Conservation (phyloP, 495 filamentous ascomycete genomes). For the Penicillium alfredii region DNA sequence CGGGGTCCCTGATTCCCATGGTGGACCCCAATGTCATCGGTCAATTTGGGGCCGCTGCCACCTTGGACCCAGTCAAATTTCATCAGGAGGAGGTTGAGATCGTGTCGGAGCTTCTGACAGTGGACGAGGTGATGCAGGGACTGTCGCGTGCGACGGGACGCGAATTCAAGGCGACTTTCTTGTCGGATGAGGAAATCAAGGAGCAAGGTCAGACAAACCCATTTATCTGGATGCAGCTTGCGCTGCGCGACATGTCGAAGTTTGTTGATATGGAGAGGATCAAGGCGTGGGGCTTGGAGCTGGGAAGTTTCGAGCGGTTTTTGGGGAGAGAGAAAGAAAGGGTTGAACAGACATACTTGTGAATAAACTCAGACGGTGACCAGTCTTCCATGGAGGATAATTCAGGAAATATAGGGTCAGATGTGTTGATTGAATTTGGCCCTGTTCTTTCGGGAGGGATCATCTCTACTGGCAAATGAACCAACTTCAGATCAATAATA, state of each 20-base stretch:
- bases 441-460: too few species aligned
- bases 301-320: constrained; percentile 34
- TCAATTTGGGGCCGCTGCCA: constrained; percentile 37
- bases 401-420: too few species aligned
- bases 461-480: too few species aligned
- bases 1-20: constrained; percentile 29
- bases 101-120: constrained; percentile 29
- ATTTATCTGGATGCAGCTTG: constrained; percentile 23
- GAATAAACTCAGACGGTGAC: too few species aligned
- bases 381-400: too few species aligned
- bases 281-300: constrained; percentile 23
- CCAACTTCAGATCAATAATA: too few species aligned
- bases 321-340: constrained; percentile 30
- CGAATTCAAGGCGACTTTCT: constrained; percentile 25
- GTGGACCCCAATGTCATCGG: constrained; percentile 47
- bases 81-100: constrained; percentile 32
- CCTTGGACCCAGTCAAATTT: constrained; percentile 35
- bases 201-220: constrained; percentile 22
- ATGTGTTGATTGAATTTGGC: too few species aligned
- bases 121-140: constrained; percentile 25
- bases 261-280: constrained; percentile 33
- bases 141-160: constrained; percentile 28
- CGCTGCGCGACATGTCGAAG: constrained; percentile 23
- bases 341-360: constrained; percentile 22
- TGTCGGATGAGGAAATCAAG: constrained; percentile 35